These are phyloP conservation scores for Vanrija pseudolonga DNA, from an alignment of 1,284 basidiomycete species.

Conservation along the genomic window DNA sequence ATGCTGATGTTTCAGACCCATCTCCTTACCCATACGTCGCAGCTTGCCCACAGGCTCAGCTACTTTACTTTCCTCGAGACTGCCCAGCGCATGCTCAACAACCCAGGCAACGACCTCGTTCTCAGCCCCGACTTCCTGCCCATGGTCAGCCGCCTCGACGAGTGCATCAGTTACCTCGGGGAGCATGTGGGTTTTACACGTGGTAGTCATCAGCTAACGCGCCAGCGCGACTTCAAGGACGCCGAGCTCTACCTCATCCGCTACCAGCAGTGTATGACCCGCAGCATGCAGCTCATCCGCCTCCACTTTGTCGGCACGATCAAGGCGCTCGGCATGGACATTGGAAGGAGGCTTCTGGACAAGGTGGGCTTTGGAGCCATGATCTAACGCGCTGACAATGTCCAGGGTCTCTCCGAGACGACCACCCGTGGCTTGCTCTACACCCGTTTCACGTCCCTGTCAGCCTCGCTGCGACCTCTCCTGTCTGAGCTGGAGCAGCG, in stretches of 20 bases:
- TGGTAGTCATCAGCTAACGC: neutral
- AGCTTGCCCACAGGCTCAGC: conserved; percentile 70
- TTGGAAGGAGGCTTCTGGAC: conserved; percentile 67
- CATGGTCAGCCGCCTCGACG: conserved; percentile 87
- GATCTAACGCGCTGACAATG: conserved; percentile 1
- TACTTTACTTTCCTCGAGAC: conserved; percentile 90
- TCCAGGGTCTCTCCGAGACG: conserved; percentile 71
- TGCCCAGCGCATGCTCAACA: conserved; percentile 83
- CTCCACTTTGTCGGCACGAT: conserved; percentile 86
- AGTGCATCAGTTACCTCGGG: conserved; percentile 83
- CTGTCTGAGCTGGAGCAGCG: conserved; percentile 78
- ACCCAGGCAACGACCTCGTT: conserved; percentile 84
- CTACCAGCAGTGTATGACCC: conserved; percentile 92
- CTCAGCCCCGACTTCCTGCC: conserved; percentile 82
- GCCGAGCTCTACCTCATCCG: conserved; percentile 85
- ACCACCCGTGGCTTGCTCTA: conserved; percentile 81
- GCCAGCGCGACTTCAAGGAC: conserved; percentile 79
- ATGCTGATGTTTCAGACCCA: conserved; percentile 55
- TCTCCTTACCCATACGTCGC: conserved; percentile 68
- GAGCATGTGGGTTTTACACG: conserved; percentile 62
- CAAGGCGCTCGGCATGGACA: conserved; percentile 66
- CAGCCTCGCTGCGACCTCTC: conserved; percentile 67
- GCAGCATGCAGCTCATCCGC: conserved; percentile 92
- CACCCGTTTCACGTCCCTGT: conserved; percentile 73
- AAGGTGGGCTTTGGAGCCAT: conserved; percentile 53